Evolutionary conservation across 2,329 filamentous ascomycete genomes (phyloP), one percentile per base, ranked within the genome.

Genomic region (Basipetospora chlamydospora): DNA sequence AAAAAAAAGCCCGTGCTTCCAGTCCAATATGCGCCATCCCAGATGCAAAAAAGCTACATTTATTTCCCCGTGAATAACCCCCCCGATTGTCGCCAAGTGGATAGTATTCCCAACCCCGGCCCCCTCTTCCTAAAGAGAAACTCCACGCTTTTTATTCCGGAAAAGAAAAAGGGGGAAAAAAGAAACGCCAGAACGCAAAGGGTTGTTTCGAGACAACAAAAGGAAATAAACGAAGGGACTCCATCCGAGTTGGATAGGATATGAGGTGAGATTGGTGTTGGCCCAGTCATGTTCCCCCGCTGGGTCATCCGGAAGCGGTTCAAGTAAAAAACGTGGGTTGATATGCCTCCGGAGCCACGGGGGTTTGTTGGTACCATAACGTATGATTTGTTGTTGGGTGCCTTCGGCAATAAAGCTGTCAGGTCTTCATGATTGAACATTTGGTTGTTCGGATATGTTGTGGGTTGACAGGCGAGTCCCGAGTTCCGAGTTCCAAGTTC

Each of bases 61-160:
- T n/a, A n/a, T n/a, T n/a, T n/a, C n/a, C n/a, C n/a, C n/a, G n/a
- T n/a, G n/a, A n/a, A n/a, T n/a, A n/a, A n/a, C n/a, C n/a, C n/a
- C n/a, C 30, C 3, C 32, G 20, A 18, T 35, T 32, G 40, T 39
- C 36, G 32, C 26, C 16, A 39, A 28, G 39, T n/a, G n/a, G n/a
- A 29, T 37, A 33, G 33, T 39, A 35, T 37, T 25, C 29, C 38
- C 32, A 34, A 26, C 36, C 30, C 17, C 21, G 26, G 29, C 33
- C 25, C 17, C 31, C 9, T 23, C 8, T 23, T 25, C 21, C 31
- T 25, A 26, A 38, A 28, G 33, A 33, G n/a, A 38, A 47, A 44
- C 37, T 41, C 45, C 42, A 37, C 33, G 35, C 38, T 29, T 28
- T 33, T 35, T n/a, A n/a, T n/a, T n/a, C 34, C 29, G 35, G 37